Evolutionary conservation across 352 stramenopile genomes (phyloP), one percentile per base, ranked within the genome.

Genomic region (Pythium plurisporium): DNA sequence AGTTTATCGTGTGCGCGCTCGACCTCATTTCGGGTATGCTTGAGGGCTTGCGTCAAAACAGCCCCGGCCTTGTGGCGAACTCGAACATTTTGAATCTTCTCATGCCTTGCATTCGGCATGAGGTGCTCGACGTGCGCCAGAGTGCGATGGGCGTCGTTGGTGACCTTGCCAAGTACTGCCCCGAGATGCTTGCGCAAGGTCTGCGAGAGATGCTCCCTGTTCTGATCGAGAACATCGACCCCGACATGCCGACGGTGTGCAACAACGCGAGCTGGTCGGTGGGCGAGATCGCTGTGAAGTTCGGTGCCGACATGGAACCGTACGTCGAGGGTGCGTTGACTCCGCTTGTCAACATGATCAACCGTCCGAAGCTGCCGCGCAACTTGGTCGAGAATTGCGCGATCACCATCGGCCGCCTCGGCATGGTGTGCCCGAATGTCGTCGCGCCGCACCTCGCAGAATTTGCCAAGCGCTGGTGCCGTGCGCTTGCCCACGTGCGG

Each of bases 211-310:
- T 94, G 36, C 47, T 95, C 33, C 86, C 86, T 8, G 83, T 92
- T 37, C 70, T 96, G 14, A 91, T 96, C 49, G 69, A 91, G 45
- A 96, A 91, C 65, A 91, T 96, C 29, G 78, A 96, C 49, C 80
- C 86, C 0, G 83, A 95, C 50, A 73, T 88, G 55, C 82, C 87
- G 34, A 94, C 82, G 7, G 88, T 96, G 48, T 96, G 88, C 82
- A 96, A 96, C 74, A 96, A 96, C 64, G 88, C 88, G 38, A 96
- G 86, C 57, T 96, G 88, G 88, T 91, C 88, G 27, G 80, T 96
- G 12, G 88, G 88, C 11, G 88, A 96, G 66, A 94, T 96, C 55
- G 85, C 88, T 8, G 73, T 95, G 30, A 84, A 88, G 45, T 86
- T 92, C 20, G 83, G 82, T 20, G 66, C 67, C n/a, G 86, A 92